Conservation (phyloP, 352 stramenopile genomes). For the Blastocystis sp. region DNA sequence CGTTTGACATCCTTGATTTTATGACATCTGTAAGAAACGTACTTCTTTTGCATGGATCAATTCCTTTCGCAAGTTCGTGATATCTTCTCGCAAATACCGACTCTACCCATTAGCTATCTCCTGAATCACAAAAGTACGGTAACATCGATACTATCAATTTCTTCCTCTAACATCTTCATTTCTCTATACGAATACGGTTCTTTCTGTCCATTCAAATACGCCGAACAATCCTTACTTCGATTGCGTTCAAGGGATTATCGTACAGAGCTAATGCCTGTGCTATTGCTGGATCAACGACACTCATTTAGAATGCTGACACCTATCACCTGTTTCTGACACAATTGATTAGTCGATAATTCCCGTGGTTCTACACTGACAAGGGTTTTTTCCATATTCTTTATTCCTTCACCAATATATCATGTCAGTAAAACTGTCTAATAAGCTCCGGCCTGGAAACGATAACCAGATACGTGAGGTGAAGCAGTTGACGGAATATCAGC, state of each 20-base stretch:
- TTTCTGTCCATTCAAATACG: not conserved
- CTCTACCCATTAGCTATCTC: slow-evolving; percentile 65
- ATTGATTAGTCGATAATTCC: not conserved
- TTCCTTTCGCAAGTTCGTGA: slow-evolving; percentile 98
- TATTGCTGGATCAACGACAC: not conserved
- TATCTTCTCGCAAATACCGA: slow-evolving; percentile 98
- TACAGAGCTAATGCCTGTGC: not conserved
- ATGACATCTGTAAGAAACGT: not conserved
- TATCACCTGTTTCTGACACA: not conserved
- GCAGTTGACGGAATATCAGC: not conserved
- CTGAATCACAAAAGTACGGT: slow-evolving; percentile 19
- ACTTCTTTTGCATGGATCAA: slow-evolving; percentile 95
- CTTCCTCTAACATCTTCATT: slow-evolving; percentile 40
- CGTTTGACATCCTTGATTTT: slow-evolving; percentile 82
- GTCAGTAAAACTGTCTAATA: not conserved
- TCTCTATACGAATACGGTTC: slow-evolving; percentile 22
- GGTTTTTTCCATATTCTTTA: slow-evolving; percentile 3
- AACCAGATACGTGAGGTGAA: not conserved
- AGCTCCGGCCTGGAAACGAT: not conserved
- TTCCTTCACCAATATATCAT: not conserved
- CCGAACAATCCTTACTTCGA: not conserved
- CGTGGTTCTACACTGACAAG: not conserved
- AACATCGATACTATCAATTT: slow-evolving; percentile 32
- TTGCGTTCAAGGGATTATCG: not conserved
- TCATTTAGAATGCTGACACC: not conserved